Conservation (phyloP, 768 basidiomycete genomes). For the Hygrophoropsis aurantiaca region DNA sequence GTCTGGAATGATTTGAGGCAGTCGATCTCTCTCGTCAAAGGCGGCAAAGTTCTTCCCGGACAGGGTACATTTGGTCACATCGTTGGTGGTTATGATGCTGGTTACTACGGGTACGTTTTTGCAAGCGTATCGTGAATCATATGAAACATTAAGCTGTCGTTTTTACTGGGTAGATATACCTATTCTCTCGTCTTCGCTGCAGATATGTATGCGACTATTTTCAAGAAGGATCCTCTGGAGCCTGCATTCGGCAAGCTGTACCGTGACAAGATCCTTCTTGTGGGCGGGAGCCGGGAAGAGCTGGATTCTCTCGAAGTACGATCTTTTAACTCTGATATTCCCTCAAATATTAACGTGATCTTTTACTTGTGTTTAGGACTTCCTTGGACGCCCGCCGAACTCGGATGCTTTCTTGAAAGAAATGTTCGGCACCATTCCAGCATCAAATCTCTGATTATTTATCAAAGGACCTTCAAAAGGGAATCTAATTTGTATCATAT, state of each 20-base stretch:
- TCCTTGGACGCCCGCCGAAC: conserved; percentile 75
- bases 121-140: background rate
- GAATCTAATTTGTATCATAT: no score
- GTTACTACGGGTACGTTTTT: conserved; percentile 52
- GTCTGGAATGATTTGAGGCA: conserved; percentile 79
- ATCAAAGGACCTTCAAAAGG: no score
- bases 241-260: conserved; percentile 66
- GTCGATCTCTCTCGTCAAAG: conserved; percentile 67
- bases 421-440: conserved; percentile 50
- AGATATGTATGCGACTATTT: conserved; percentile 73
- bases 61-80: conserved; percentile 80
- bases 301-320: conserved; percentile 72
- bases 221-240: conserved; percentile 76
- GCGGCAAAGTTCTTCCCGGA: conserved; percentile 58
- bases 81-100: conserved; percentile 68
- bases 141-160: background rate
- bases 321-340: background rate
- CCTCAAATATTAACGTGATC: background rate
- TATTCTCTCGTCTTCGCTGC: conserved; percentile 68
- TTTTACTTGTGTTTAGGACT: conserved; percentile 47
- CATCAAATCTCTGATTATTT: conserved; percentile 35
- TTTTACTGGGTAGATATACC: conserved; percentile 48
- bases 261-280: conserved; percentile 70
- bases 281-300: conserved; percentile 80
- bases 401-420: conserved; percentile 73